Evolutionary conservation across 83 land plant species (phyloP).

Genomic region (Picea abies): DNA sequence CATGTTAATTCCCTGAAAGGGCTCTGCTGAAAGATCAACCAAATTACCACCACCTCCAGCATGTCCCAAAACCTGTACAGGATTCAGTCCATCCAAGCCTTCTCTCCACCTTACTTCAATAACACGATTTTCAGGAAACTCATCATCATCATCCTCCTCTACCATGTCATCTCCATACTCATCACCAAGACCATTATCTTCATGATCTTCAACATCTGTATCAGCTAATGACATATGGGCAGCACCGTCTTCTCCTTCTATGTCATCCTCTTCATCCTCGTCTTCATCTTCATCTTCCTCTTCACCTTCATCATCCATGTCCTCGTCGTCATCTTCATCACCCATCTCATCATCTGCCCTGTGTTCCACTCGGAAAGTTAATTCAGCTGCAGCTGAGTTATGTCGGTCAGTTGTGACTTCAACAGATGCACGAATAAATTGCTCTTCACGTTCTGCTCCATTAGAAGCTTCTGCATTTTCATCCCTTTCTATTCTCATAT

Average conservation of each 20-base stretch:
- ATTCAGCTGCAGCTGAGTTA: constrained; percentile 51
- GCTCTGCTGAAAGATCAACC: constrained; percentile 79
- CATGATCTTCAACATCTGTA: constrained; percentile 96
- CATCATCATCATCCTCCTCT: constrained; percentile 91
- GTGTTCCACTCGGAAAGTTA: constrained; percentile 64
- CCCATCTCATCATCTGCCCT: constrained; percentile 67
- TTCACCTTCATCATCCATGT: constrained; percentile 57
- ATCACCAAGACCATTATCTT: constrained; percentile 84
- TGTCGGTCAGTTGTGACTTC: constrained; percentile 54
- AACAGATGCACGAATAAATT: constrained; percentile 69
- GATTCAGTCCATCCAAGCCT: constrained; percentile 84
- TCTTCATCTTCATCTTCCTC: constrained; percentile 94
- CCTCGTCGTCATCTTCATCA: constrained; percentile 82
- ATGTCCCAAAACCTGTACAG: constrained; percentile 72
- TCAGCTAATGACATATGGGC: constrained; percentile 85
- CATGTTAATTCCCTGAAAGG: constrained; percentile 85
- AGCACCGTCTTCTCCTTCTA: constrained; percentile 83
- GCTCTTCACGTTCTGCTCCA: constrained; percentile 43
- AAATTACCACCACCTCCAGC: constrained; percentile 61
- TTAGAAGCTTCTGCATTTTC: constrained; percentile 24
- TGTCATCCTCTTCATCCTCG: constrained; percentile 86
- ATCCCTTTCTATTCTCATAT: constrained; percentile 47
- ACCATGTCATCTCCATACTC: constrained; percentile 69
- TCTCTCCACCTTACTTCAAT: constrained; percentile 97
- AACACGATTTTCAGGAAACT: constrained; percentile 77